phyloP scores from a whole-genome alignment of 2,329 filamentous ascomycete genomes.

The Pseudocercospora ulei region DNA sequence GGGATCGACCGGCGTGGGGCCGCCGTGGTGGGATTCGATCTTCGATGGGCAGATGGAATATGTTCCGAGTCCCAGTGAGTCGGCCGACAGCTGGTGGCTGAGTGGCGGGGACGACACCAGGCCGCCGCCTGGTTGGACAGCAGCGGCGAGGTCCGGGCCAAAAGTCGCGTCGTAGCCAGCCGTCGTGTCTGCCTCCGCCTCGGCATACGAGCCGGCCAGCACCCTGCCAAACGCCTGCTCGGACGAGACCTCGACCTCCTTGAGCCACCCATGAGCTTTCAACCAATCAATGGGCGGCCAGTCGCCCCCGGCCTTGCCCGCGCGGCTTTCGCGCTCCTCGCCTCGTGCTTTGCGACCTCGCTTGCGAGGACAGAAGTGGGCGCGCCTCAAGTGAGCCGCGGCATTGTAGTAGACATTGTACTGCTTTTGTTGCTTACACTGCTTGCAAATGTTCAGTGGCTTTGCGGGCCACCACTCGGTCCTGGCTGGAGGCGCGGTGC shows the following conservation, averaged over 20 bases:
- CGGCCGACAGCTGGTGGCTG: slow-evolving; percentile 12
- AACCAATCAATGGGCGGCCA: slow-evolving; percentile 51
- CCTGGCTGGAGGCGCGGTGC: slow-evolving; percentile 46
- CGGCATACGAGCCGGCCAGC: slow-evolving; percentile 3
- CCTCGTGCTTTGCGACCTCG: slow-evolving; percentile 49
- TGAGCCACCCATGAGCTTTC: slow-evolving; percentile 49
- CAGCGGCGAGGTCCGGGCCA: slow-evolving; percentile 8
- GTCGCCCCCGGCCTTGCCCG: slow-evolving; percentile 46
- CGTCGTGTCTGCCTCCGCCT: neutral
- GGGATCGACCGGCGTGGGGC: slow-evolving; percentile 22
- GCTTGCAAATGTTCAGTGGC: slow-evolving; percentile 72
- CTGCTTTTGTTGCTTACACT: slow-evolving; percentile 63
- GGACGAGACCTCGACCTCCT: slow-evolving; percentile 43
- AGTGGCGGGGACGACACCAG: slow-evolving; percentile 5
- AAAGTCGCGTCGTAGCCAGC: slow-evolving; percentile 4
- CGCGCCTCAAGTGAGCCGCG: slow-evolving; percentile 75
- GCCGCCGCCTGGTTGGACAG: slow-evolving; percentile 11
- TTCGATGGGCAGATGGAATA: slow-evolving; percentile 3
- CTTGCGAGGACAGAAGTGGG: slow-evolving; percentile 69
- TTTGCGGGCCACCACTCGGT: slow-evolving; percentile 39
- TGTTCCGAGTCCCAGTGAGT: slow-evolving; percentile 2
- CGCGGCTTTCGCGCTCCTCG: slow-evolving; percentile 46
- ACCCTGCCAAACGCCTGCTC: slow-evolving; percentile 12
- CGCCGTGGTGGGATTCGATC: slow-evolving; percentile 21
- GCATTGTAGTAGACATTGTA: slow-evolving; percentile 95